Base-by-base conservation (phyloP, 2,329 filamentous ascomycete genomes). In the Ciborinia camelliae region DNA sequence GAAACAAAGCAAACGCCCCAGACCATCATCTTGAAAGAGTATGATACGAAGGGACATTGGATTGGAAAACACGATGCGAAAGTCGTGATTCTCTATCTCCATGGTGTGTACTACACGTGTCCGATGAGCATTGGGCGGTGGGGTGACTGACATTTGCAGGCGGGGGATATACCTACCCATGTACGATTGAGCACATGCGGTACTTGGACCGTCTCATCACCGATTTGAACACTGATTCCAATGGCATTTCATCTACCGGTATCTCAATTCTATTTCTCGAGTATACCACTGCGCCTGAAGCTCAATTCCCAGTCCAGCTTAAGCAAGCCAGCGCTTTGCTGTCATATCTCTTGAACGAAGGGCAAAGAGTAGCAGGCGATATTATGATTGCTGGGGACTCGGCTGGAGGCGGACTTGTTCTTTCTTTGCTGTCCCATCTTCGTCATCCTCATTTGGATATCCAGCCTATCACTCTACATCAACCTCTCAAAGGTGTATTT, bases 111-210 rank as follows among this genome's bases (percentile, higher is more conserved):
- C 23, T 41, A 6, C 8, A 15, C 9, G n/a, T 23, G 8, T 8
- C 35, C 23, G 0, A 4, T 23, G 23, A 12, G n/a, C 4, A 28
- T 1, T 23, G 6, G 28, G 12, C 15, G 28, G 6, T 12, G 50
- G 20, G 3, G 5, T 4, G 32, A 37, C 20, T 55, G 28, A 55
- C 9, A 14, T 18, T 26, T 18, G 28, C 37, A 55, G 52, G 52
- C 52, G 52, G 52, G 18, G 52, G 52, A n/a, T 55, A 55, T 26
- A 55, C 52, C 32, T 32, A 55, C 3, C 52, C 32, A 26, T 55
- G 52, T 41, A 55, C 52, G 4, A 55, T 55, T 14, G 52, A 55
- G 14, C 52, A 55, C 52, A 41, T 55, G n/a, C 35, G 23, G 2
- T 55, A 55, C 26, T 23, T 55, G 32, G 9, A 55, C 14, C 52